Evolutionary conservation across 257 asterid species (phyloP), one percentile per base, ranked within the genome.

Genomic region (Paulownia fortunei): DNA sequence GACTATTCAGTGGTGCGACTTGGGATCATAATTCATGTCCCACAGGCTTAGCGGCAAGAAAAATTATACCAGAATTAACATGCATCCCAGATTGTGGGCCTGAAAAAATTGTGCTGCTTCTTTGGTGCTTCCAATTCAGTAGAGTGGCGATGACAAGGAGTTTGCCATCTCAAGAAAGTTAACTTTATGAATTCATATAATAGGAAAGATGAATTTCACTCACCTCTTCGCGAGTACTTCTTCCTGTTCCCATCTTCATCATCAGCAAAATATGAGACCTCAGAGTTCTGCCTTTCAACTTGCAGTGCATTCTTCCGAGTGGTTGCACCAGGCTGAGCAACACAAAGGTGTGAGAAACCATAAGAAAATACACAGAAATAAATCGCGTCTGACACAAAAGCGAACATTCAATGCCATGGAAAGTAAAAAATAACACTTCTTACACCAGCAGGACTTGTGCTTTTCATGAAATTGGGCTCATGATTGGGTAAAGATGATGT

Each of bases 181-280:
- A 24, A 27, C 30, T 26, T 37, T 2, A n/a, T 56, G 15, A 68
- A 74, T 36, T 42, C 26, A 27, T 41, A 46, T 19, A 37, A 55
- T 19, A 52, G 24, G 41, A 60, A 12, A 24, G 0, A 30, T 18
- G 76, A 78, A 51, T 66, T 6, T 44, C 73, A 56, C 88, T 75
- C 77, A 91, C 99, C 99, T 86, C 99, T 89, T 82, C 88, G 85
- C 7, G 98, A 82, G 89, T 94, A 94, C 84, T 94, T 95, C 75
- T 85, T 91, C 83, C 77, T 79, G 79, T 89, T 93, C 9, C 81
- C 93, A 83, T 94, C 99, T 82, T 94, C 99, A 83, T 94, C 98
- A 73, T 94, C 98, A 26, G 91, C 94, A 85, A 84, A 92, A 84
- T 94, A 94, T 27, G 91, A 82, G 68, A 77, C 68, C 83, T 94